phyloP scores from a whole-genome alignment of 2,329 filamentous ascomycete genomes.

The Microdochium paspali region DNA sequence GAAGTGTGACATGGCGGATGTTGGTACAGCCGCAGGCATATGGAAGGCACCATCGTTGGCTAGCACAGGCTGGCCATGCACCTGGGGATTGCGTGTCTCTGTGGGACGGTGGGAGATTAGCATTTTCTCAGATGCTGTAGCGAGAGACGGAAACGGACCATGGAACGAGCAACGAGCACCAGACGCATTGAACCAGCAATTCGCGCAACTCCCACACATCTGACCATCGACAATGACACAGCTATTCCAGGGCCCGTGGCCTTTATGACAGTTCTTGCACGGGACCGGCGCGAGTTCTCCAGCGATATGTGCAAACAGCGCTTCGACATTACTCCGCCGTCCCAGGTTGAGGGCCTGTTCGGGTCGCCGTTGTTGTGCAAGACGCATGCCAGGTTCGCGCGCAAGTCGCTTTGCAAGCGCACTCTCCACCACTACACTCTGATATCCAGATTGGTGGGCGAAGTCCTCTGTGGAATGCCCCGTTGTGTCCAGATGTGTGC shows the following conservation, averaged over 20 bases:
- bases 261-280: constrained; percentile 52
- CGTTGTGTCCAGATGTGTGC: constrained; percentile 5
- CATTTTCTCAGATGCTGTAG: constrained; percentile 1
- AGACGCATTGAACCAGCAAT: constrained; percentile 56
- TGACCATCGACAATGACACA: constrained; percentile 51
- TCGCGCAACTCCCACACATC: constrained; percentile 53
- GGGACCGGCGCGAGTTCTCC: constrained; percentile 36
- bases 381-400: constrained; percentile 35
- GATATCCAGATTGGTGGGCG: constrained; percentile 36
- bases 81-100: constrained; percentile 36
- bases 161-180: constrained; percentile 52
- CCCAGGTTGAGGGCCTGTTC: constrained; percentile 45
- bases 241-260: constrained; percentile 48
- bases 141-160: constrained; percentile 26
- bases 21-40: constrained; percentile 14
- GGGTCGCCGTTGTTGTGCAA: constrained; percentile 40
- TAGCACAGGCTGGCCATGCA: constrained; percentile 19
- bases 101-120: background rate
- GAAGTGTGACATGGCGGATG: constrained; percentile 18
- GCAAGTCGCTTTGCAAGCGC: constrained; percentile 45
- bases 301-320: constrained; percentile 46
- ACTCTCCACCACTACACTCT: constrained; percentile 38
- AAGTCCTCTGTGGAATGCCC: constrained; percentile 34
- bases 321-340: constrained; percentile 52
- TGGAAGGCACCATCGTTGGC: constrained; percentile 16